Base-by-base conservation (phyloP, 495 filamentous ascomycete genomes). In the Hypoxylon cercidicola region DNA sequence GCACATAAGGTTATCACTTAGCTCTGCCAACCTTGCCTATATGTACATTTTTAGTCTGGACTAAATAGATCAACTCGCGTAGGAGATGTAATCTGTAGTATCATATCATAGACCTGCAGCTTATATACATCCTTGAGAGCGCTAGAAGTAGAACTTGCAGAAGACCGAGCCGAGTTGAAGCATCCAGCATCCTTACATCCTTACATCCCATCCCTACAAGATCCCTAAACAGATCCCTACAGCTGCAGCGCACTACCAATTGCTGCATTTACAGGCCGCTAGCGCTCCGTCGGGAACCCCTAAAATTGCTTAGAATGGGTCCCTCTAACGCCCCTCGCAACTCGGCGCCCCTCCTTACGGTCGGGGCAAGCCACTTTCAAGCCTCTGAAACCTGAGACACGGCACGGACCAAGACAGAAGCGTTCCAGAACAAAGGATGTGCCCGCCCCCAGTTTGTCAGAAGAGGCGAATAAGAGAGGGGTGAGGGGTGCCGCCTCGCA, bases 171-270 rank as follows among this genome's bases (percentile, higher is more conserved):
- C 25, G 25, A 28, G 25, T 28, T 28, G 25, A 7, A 28, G 25
- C 25, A 28, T 28, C 25, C 25, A 28, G 3, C 25, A 28, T 28
- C 25, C 25, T 28, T 7, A 7, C 25, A 28, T 28, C 25, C 25
- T 28, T 28, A 28, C 25, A 28, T 28, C 25, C 25, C 25, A 28
- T 28, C 25, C 25, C 25, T 28, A 28, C 25, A 28, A 28, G 25
- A 28, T 28, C 25, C 64, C 64, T 46, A 58, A 34, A 50, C 43
- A 48, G 13, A 62, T 58, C 64, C 64, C 58, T 67, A 62, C 64
- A 57, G 47, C 47, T 67, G 63, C 63, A 61, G 51, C 11, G 47
- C 30, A 25, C 55, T 50, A 60, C 49, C 39, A 46, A 35, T 50
- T 43, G 37, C 30, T 55, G 62, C 55, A 60, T 66, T 28, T n/a